These are phyloP conservation scores for Gracilaria caudata DNA, from an alignment of 23 red algal genomes.

Conservation along the genomic window DNA sequence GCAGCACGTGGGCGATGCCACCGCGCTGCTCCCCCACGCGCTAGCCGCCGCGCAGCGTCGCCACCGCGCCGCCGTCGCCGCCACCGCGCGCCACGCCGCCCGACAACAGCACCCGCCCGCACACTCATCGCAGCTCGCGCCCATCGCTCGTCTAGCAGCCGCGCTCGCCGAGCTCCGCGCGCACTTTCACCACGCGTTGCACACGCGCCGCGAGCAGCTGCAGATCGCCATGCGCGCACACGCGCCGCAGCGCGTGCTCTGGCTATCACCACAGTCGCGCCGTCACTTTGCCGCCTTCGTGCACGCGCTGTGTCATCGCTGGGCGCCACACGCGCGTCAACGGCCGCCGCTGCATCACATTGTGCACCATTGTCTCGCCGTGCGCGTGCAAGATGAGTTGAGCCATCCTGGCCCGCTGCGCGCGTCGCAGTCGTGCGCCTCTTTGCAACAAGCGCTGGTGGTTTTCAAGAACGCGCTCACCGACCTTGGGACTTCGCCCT, in stretches of 20 bases:
- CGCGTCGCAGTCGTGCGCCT: constrained; percentile 5
- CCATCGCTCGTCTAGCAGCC: neutral
- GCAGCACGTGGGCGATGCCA: constrained; percentile 11
- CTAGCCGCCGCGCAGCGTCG: neutral
- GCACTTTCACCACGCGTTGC: neutral
- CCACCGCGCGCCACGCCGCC: neutral
- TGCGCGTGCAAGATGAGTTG: neutral
- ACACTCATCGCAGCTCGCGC: neutral
- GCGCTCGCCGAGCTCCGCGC: constrained; percentile 1
- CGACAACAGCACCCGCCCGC: neutral
- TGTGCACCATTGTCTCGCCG: constrained; percentile 1
- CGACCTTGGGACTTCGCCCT: neutral
- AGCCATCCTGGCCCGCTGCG: neutral
- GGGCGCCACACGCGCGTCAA: neutral
- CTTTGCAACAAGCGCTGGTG: neutral
- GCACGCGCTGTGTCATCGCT: constrained; percentile 11
- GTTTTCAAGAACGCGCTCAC: constrained; percentile 10
- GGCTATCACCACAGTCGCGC: neutral
- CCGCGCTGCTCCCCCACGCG: constrained; percentile 6
- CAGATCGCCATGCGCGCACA: neutral
- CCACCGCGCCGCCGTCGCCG: neutral
- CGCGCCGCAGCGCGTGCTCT: constrained; percentile 16
- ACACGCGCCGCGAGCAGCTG: neutral
- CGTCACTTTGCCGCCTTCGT: constrained; percentile 4
- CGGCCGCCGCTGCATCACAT: constrained; percentile 1